Percentiles rank a stretch among this genome's conserved stretches.
Conservation (phyloP, 2,329 filamentous ascomycete genomes). For the Aspergillus tubingensis region DNA sequence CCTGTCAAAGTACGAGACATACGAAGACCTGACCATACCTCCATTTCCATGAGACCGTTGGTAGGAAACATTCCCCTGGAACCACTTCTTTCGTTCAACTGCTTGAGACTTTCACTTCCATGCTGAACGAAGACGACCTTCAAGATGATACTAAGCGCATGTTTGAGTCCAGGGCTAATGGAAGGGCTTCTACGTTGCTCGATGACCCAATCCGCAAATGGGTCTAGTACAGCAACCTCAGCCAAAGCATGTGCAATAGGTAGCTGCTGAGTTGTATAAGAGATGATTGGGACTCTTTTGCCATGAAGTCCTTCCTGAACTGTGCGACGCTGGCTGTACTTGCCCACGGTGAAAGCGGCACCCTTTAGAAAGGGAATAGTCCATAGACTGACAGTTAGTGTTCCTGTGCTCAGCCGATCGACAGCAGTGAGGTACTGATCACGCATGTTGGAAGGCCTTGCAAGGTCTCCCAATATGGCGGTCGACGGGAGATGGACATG, state of each 20-base stretch:
- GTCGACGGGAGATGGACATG: conserved; percentile 19
- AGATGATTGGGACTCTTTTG: conserved; percentile 19
- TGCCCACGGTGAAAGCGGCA: conserved; percentile 20
- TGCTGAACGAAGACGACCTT: conserved; percentile 15
- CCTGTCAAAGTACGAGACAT: too few relatives aligned
- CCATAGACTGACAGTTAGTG: conserved; percentile 15
- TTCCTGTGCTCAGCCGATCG: conserved; percentile 19
- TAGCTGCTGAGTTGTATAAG: conserved; percentile 26
- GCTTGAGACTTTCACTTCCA: conserved; percentile 11
- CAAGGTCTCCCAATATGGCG: conserved; percentile 19
- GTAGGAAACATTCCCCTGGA: conserved; percentile 17
- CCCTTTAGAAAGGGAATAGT: conserved; percentile 23
- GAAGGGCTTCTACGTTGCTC: neutral
- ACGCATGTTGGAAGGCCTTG: conserved; percentile 11
- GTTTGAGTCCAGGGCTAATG: neutral
- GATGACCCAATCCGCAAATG: conserved; percentile 11
- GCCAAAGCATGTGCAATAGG: conserved; percentile 25
- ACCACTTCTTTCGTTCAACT: conserved; percentile 17
- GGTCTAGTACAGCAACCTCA: conserved; percentile 21
- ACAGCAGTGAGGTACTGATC: conserved; percentile 14
- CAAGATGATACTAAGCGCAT: conserved; percentile 14
- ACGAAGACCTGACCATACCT: too few relatives aligned
- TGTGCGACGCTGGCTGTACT: conserved; percentile 21
- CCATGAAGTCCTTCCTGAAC: conserved; percentile 15
- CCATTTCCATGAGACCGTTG: conserved; percentile 18